phyloP scores from a whole-genome alignment of 2,329 filamentous ascomycete genomes.

The Tolypocladium cylindrosporum region DNA sequence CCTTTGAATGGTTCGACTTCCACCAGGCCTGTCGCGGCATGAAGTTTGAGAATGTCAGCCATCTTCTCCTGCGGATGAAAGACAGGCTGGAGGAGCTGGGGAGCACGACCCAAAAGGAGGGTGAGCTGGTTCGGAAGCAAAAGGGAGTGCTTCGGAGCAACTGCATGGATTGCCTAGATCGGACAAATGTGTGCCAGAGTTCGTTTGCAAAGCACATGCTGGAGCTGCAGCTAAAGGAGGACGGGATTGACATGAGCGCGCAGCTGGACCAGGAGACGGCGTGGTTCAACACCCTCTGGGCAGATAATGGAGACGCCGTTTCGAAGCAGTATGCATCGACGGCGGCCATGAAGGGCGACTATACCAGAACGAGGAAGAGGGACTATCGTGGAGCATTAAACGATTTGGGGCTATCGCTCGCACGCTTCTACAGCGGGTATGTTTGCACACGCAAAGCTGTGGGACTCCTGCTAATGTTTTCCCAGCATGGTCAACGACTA shows the following conservation, averaged over 20 bases:
- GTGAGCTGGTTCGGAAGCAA: conserved; percentile 41
- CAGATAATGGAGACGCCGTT: conserved; percentile 93
- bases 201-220: conserved; percentile 78
- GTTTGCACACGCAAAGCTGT: conserved; percentile 10
- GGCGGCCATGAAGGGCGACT: conserved; percentile 92
- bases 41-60: conserved; percentile 92
- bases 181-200: conserved; percentile 92
- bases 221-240: conserved; percentile 64
- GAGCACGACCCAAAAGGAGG: conserved; percentile 52
- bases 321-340: conserved; percentile 95
- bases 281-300: conserved; percentile 97
- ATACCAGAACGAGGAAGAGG: conserved; percentile 81
- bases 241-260: conserved; percentile 66
- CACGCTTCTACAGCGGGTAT: conserved; percentile 59
- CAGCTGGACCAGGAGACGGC: conserved; percentile 69
- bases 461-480: conserved; percentile 14
- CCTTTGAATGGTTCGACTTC: conserved; percentile 96
- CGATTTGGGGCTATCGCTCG: conserved; percentile 81
- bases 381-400: conserved; percentile 87
- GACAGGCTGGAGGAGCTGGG: conserved; percentile 59
- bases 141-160: conserved; percentile 81
- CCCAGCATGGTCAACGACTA: conserved; percentile 94
- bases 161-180: conserved; percentile 96
- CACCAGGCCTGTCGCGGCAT: conserved; percentile 87
- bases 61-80: conserved; percentile 62